Evolutionary conservation across 2,329 filamentous ascomycete species (phyloP), one percentile per base, ranked within the genome.

Genomic region (Cercospora zeae-maydis): DNA sequence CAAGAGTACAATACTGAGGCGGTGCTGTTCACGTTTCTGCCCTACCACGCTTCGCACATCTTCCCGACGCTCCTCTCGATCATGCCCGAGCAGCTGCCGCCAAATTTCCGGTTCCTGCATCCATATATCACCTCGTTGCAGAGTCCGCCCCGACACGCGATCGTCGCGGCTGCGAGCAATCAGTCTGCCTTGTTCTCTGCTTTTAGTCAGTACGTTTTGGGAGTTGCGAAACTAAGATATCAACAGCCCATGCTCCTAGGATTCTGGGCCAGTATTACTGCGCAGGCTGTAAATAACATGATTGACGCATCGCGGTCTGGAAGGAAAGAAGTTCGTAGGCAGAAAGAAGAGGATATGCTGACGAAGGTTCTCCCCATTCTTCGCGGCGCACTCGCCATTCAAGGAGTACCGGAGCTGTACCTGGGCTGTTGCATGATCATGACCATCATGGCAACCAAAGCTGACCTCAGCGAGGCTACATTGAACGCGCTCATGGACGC

Each of bases 381-480:
- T 33, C 90, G 91, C 64, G 88, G 91, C 66, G 91, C 89, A 1
- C 82, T 98, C 64, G 83, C 88, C 8, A 84, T 93, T 79, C 87
- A 87, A 70, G 87, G 89, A 64, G 87, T 88, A 0, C 85, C 92
- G 0, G 91, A 93, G 65, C 80, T 96, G 45, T 90, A 93, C 67
- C 84, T 96, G 64, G 92, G 90, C 14, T 93, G 90, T 62, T 98
- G 96, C 75, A 96, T 97, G 89, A 87, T 96, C 19, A 84, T 93
- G 61, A 86, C 92, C 6, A 87, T 98, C 54, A 84, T 98, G 65
- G 92, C 91, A 6, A 88, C 91, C 54, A 96, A 96, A 76, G 88
- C 89, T 0, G 83, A 85, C 53, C 82, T 98, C 13, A 86, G 90
- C 52, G 92, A 98, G 70, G 84, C 85, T 61, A 85, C 93, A 1